Percentiles rank a stretch among this genome's conserved stretches.
Conservation (phyloP, 768 basidiomycete species). For the Infundibulicybe gibba region DNA sequence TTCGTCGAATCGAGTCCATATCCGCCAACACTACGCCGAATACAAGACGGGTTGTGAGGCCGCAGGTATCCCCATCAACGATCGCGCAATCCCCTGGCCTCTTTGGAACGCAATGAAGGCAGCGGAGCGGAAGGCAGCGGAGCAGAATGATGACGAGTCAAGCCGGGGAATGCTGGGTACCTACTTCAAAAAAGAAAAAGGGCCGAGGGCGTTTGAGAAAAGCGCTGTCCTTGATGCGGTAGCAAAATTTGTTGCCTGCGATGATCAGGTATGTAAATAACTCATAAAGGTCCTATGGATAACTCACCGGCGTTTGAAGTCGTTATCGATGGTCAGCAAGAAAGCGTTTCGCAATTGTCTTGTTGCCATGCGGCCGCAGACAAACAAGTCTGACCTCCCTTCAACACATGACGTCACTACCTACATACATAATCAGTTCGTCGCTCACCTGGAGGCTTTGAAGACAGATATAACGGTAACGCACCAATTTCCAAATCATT, state of each 20-base stretch:
- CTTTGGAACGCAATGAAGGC: not conserved
- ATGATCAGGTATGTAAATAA: not conserved
- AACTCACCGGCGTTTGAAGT: not conserved
- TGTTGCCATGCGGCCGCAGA: not conserved
- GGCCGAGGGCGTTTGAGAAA: not conserved
- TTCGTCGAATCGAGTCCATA: not conserved
- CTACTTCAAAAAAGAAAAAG: not conserved
- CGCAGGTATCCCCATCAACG: not conserved
- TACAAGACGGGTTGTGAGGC: not conserved
- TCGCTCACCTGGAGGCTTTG: not conserved
- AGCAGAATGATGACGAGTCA: too few relatives aligned
- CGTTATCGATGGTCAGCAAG: not conserved
- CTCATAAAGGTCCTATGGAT: not conserved
- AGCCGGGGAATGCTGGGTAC: not conserved
- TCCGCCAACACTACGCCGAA: not conserved
- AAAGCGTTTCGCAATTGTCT: not conserved
- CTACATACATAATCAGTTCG: not conserved
- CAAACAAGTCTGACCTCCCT: not conserved
- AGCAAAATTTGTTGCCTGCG: not conserved
- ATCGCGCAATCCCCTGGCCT: not conserved
- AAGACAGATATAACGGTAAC: not conserved
- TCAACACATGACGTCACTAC: not conserved
- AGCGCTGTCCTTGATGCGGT: not conserved
- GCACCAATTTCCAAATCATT: not conserved
- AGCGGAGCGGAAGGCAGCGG: not conserved